phyloP scores from a whole-genome alignment of 768 basidiomycete genomes.

The Gyrodon lividus region DNA sequence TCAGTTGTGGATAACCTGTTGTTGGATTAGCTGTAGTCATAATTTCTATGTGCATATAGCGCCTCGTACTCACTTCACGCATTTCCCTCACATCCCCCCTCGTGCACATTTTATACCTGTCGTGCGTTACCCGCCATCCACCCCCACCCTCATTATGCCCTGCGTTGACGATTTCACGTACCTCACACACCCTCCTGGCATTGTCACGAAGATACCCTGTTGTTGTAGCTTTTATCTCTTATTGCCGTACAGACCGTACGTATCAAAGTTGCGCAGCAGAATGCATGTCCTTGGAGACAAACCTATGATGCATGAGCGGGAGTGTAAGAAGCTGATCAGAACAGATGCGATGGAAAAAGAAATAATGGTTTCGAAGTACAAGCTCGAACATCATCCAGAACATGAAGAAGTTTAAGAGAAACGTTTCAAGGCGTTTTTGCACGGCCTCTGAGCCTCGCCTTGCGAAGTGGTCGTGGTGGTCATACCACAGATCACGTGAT shows the following conservation, averaged over 20 bases:
- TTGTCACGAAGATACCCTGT: constrained; percentile 37
- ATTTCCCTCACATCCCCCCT: neutral
- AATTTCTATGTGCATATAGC: constrained; percentile 28
- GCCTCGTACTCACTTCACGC: constrained; percentile 26
- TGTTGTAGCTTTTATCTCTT: constrained; percentile 30
- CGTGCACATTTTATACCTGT: constrained; percentile 7
- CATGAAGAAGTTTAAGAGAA: neutral
- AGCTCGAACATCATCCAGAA: no score
- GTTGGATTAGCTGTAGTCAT: constrained; percentile 38
- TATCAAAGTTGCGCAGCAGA: constrained; percentile 37
- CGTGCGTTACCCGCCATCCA: constrained; percentile 24
- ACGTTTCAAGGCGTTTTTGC: no score
- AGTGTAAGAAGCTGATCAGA: neutral
- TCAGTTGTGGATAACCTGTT: constrained; percentile 37
- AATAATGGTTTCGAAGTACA: no score
- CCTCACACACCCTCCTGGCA: constrained; percentile 18
- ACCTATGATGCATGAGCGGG: neutral
- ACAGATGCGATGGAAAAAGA: neutral
- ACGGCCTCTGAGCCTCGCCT: constrained; percentile 1
- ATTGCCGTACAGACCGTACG: constrained; percentile 24
- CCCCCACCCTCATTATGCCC: constrained; percentile 22
- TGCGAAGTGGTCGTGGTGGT: neutral
- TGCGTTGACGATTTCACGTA: constrained; percentile 34
- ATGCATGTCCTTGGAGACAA: constrained; percentile 35
- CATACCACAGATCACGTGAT: constrained; percentile 9